Conservation (phyloP, 495 filamentous ascomycete genomes). For the Cladorrhinum samala region DNA sequence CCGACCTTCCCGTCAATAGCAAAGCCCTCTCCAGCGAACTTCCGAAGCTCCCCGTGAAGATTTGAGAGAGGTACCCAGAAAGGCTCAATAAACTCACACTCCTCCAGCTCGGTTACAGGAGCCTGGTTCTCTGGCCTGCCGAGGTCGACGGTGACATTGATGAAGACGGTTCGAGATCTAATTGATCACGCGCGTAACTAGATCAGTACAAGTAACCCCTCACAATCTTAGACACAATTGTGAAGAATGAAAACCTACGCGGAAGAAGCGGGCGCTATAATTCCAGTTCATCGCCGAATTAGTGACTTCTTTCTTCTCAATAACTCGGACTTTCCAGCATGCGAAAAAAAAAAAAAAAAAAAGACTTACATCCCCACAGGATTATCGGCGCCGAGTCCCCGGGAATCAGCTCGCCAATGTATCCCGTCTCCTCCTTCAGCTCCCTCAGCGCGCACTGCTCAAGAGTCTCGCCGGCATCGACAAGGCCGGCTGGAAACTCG, state of each 20-base stretch:
- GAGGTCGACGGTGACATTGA: conserved; percentile 60
- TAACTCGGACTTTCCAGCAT: too few species aligned
- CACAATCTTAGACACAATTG: conserved; percentile 20
- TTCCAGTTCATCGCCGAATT: too few species aligned
- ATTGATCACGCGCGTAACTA: too few species aligned
- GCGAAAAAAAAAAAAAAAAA: background rate
- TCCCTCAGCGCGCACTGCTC: conserved; percentile 68
- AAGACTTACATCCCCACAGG: conserved; percentile 57
- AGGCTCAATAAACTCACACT: conserved; percentile 71
- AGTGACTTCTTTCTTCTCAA: too few species aligned
- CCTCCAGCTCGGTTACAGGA: conserved; percentile 62
- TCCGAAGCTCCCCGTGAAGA: conserved; percentile 52
- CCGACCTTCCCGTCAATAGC: conserved; percentile 71
- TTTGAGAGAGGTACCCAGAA: conserved; percentile 58
- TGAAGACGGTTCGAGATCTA: conserved; percentile 64
- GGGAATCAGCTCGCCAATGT: conserved; percentile 52
- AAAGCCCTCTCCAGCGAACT: conserved; percentile 55
- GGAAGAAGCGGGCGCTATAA: conserved; percentile 31
- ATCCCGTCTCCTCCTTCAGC: conserved; percentile 77
- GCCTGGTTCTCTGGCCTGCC: conserved; percentile 50
- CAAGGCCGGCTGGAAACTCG: conserved; percentile 69
- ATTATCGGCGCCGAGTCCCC: background rate
- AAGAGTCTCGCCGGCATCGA: conserved; percentile 64
- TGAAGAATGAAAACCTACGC: conserved; percentile 13
- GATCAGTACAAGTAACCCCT: too few species aligned